Base-by-base conservation (phyloP, 768 basidiomycete species). In the Pholiota microspora region DNA sequence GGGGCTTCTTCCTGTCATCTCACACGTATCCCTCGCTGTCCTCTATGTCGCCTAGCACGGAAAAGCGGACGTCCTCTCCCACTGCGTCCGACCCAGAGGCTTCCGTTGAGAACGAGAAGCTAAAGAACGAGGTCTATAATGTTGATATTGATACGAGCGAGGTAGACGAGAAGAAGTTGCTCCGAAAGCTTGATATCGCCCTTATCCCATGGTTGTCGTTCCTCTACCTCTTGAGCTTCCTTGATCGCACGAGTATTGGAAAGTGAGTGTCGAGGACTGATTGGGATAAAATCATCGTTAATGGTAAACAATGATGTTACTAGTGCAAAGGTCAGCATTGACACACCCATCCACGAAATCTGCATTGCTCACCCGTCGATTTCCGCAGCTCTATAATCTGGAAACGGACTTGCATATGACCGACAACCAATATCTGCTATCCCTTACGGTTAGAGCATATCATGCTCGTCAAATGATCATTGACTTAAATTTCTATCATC, bases 201-300 rank as follows among this genome's bases (percentile, higher is more conserved):
- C 76, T 87, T 57, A 76, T 87, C 32, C 83, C 85, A 8, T 89
- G 86, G 88, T 64, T 88, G 35, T 84, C 88, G 4, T 77, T 94
- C 50, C 69, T 93, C 60, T 91, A 91, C 69, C 73, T 92, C 32
- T 73, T 92, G 34, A 85, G 85, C 60, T 92, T 90, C 75, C 62
- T 73, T 40, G 78, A 78, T 63, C 75, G 78, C 48, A 78, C 77
- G 2, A 77, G 77, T 55, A 77, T 80, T 57, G 78, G 78, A 70
- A 80, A 80, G 77, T 78, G 51, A 61, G 76, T 47, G 15, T 4
- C 12, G 34, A 6, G 38, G 16, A 16, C 27, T 18, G 25, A 24
- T 25, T 5, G n/a, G 13, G 29, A 12, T 46, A 9, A 13, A 15
- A 32, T 12, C 7, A 21, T 13, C 21, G 15, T n/a, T 23, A 15